Evolutionary conservation across 208 protist species (phyloP).

Genomic region (Strigomonas culicis): DNA sequence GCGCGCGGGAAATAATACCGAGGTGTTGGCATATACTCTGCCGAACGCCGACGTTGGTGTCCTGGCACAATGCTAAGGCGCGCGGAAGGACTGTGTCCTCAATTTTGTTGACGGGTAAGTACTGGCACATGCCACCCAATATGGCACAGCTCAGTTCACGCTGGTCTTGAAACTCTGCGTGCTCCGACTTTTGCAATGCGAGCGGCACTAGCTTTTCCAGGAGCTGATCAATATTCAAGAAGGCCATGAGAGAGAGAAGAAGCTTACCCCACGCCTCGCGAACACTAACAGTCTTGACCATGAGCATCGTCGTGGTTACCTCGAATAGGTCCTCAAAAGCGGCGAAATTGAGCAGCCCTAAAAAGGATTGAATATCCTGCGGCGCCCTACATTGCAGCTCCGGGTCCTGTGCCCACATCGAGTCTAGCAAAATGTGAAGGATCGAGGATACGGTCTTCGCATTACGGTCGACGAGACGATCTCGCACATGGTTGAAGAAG

Average conservation of each 20-base stretch:
- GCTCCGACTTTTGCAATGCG: conserved; percentile 76
- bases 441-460: conserved; percentile 61
- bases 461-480: conserved; percentile 48
- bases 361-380: conserved; percentile 41
- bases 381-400: conserved; percentile 86
- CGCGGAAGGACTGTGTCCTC: conserved; percentile 66
- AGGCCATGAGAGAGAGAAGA: conserved; percentile 57
- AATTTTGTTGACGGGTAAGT: conserved; percentile 45
- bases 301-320: conserved; percentile 85
- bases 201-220: conserved; percentile 66
- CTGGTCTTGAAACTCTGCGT: conserved; percentile 84
- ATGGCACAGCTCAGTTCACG: conserved; percentile 86
- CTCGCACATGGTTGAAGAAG: conserved; percentile 66
- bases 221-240: conserved; percentile 51
- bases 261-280: conserved; percentile 77
- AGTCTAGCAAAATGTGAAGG: conserved; percentile 71
- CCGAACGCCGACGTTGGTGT: conserved; percentile 86
- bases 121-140: conserved; percentile 66
- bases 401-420: conserved; percentile 86
- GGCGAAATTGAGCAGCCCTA: conserved; percentile 52
- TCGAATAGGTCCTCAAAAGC: conserved; percentile 65
- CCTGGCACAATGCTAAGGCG: conserved; percentile 84
- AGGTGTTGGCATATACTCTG: conserved; percentile 84
- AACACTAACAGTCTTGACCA: conserved; percentile 72
- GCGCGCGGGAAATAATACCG: conserved; percentile 60